A percentile compares a stretch with the other conserved stretches of the same genome.
Evolutionary conservation across 2,329 filamentous ascomycete species (phyloP).

Genomic region (Fusarium liriodendri): DNA sequence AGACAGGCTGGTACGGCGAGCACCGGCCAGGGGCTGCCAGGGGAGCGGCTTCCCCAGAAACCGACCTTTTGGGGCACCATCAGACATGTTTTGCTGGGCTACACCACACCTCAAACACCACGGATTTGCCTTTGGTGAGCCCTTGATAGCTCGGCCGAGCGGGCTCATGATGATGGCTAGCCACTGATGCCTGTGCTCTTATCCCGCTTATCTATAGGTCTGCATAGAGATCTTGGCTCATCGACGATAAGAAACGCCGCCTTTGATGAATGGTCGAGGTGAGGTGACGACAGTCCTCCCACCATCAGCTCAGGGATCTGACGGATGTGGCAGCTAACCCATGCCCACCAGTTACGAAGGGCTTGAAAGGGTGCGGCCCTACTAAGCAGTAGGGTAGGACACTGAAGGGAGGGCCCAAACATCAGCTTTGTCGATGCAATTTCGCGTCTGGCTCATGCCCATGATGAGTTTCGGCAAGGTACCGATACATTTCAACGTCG

Average conservation of each 20-base stretch:
- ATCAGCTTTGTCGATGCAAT: constrained; percentile 35
- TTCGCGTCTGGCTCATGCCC: constrained; percentile 36
- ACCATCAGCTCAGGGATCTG: constrained; percentile 19
- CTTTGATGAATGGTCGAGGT: constrained; percentile 13
- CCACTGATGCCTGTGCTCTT: constrained; percentile 7
- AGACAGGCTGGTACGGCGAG: constrained; percentile 22
- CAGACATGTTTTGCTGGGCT: constrained; percentile 39
- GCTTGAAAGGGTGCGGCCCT: constrained; percentile 17
- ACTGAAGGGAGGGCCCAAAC: constrained; percentile 10
- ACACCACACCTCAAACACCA: constrained; percentile 10
- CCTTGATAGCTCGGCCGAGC: constrained; percentile 43
- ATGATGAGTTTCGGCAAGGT: constrained; percentile 35
- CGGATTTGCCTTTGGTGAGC: constrained; percentile 33
- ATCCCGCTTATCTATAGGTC: constrained; percentile 34
- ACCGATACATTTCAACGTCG: constrained; percentile 35
- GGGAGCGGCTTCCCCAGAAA: constrained; percentile 45
- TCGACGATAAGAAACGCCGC: constrained; percentile 27
- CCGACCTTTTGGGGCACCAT: constrained; percentile 47
- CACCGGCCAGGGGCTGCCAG: constrained; percentile 41
- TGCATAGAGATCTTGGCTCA: constrained; percentile 22
- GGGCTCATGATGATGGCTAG: constrained; percentile 17
- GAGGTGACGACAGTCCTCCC: constrained; percentile 39
- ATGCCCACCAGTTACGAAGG: constrained; percentile 25
- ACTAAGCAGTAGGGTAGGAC: constrained; percentile 4
- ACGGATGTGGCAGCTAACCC: constrained; percentile 19